Base-by-base conservation (phyloP, 441 rosid species). In the Syzygium syzygioides region DNA sequence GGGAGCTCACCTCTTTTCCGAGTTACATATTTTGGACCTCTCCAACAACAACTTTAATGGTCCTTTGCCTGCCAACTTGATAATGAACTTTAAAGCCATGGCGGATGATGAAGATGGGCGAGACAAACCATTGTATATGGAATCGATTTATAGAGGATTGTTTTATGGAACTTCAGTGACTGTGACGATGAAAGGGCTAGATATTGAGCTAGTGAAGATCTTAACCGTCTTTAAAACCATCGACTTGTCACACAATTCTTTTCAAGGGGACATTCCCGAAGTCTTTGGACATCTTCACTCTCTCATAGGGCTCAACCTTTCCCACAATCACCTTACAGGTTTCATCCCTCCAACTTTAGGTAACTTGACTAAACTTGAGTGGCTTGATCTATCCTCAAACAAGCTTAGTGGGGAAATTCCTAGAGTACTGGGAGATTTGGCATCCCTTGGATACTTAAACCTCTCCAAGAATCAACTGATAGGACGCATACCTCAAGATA, bases 281-380 rank as follows among this genome's bases (percentile, higher is more conserved):
- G 66, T 28, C 0, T 13, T 60, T 60, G 66, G 66, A 28, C 66
- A 60, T 60, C 66, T 60, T 28, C 32, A 60, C 66, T 60, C 9
- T 60, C 32, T 28, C 4, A 3, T 59, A 59, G 30, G 30, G 6
- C 64, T 59, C 17, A 59, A 59, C 30, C 64, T 59, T 26, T 59
- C 64, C 12, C 64, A 59, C 0, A 60, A 60, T 18, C 18, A 60
- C 14, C 4, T 60, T 13, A 3, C 1, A 0, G 0, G 3, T 13
- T 14, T 18, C 66, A 60, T 60, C 66, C 66, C 66, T 2, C 2
- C 0, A 0, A 28, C 32, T 28, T 7, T 60, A 60, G 66, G 17
- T 1, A 60, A 0, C 3, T 60, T 60, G 66, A 60, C 17, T 60
- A 6, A 60, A 28, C 79, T 66, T 9, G 79, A 1, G 32, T 66